These are phyloP conservation scores for Ascochyta clinopodiicola DNA, from an alignment of 2,329 filamentous ascomycete species.

Conservation along the genomic window DNA sequence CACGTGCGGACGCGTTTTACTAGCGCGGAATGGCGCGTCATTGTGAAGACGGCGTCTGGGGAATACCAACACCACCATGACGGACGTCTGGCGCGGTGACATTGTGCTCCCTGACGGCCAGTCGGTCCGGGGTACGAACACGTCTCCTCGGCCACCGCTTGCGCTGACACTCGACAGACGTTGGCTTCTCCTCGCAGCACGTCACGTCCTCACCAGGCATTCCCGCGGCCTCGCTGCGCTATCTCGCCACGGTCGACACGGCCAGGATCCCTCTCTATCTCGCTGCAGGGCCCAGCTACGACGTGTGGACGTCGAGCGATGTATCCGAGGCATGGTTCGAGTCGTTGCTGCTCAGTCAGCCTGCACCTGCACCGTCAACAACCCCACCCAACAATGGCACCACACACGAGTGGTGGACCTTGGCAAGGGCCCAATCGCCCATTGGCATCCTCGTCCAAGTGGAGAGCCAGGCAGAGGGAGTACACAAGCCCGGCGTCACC, in stretches of 20 bases:
- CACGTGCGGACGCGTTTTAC: neutral
- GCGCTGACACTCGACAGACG: constrained; percentile 26
- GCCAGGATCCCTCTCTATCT: constrained; percentile 51
- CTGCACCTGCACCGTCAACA: neutral
- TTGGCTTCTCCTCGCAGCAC: constrained; percentile 36
- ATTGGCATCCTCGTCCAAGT: constrained; percentile 50
- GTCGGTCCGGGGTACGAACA: constrained; percentile 32
- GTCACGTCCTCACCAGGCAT: constrained; percentile 25
- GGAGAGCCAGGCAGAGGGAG: neutral
- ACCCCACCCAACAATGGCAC: constrained; percentile 1
- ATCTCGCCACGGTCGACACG: constrained; percentile 50
- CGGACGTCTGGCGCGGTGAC: constrained; percentile 44
- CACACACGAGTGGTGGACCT: constrained; percentile 47
- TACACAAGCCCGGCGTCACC: constrained; percentile 38
- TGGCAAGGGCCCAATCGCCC: constrained; percentile 46
- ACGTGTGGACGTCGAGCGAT: constrained; percentile 46
- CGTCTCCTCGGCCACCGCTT: neutral
- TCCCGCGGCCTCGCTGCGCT: constrained; percentile 34
- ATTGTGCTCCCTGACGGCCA: constrained; percentile 39
- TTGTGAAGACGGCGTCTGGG: neutral
- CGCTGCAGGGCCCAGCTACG: constrained; percentile 44
- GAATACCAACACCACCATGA: constrained; percentile 25
- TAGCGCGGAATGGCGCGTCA: constrained; percentile 13
- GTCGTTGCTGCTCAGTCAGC: constrained; percentile 40
- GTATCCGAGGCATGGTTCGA: constrained; percentile 52